Evolutionary conservation across 441 rosid species (phyloP).

Genomic region (Euphorbia corollata): DNA sequence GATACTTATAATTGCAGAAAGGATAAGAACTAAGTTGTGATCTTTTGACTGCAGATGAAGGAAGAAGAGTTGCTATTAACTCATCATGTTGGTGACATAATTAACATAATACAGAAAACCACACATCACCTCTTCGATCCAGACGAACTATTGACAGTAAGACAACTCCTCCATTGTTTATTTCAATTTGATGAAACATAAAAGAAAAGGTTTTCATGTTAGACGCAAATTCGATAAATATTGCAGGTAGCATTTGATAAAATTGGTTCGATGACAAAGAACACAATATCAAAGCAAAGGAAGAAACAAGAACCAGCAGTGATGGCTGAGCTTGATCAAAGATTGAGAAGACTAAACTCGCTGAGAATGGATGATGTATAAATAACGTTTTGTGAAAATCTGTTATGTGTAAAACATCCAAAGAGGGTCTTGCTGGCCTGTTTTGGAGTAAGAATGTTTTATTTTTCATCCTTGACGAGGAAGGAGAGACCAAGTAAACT

Average conservation of each 20-base stretch:
- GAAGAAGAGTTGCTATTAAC: slow-evolving; percentile 77
- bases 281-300: slow-evolving; percentile 84
- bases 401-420: slow-evolving; percentile 19
- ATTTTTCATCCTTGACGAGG: slow-evolving; percentile 6
- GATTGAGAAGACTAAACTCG: slow-evolving; percentile 74
- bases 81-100: slow-evolving; percentile 91
- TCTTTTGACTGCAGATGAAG: slow-evolving; percentile 61
- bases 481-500: slow-evolving; percentile 14
- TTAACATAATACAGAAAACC: slow-evolving; percentile 72
- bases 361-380: slow-evolving; percentile 35
- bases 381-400: slow-evolving; percentile 22
- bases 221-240: not conserved
- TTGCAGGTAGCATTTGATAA: no score
- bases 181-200: not conserved
- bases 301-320: slow-evolving; percentile 97
- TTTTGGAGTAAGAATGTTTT: slow-evolving; percentile 14
- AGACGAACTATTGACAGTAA: slow-evolving; percentile 74
- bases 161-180: slow-evolving; percentile 14
- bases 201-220: not conserved
- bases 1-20: not conserved
- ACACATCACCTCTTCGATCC: slow-evolving; percentile 94
- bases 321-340: slow-evolving; percentile 89
- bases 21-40: not conserved
- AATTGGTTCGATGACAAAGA: slow-evolving; percentile 76
- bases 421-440: slow-evolving; percentile 14